Base-by-base conservation (phyloP, 176 grass and related monocot genomes). In the Triticum urartu region DNA sequence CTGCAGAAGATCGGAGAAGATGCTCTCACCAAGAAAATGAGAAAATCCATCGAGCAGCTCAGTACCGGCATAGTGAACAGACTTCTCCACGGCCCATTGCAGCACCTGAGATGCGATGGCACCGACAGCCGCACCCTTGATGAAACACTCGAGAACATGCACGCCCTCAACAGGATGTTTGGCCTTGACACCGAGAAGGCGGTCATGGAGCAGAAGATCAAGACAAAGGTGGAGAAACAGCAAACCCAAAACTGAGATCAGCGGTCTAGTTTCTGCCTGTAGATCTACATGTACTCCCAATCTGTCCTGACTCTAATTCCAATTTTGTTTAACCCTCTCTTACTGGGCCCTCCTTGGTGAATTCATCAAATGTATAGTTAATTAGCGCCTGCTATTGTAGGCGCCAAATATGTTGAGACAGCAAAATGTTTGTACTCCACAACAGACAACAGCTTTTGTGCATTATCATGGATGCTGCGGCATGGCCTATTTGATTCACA, bases 151-250 rank as follows among this genome's bases (percentile, higher is more conserved):
- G 94, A 92, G 77, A 94, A 97, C 83, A 97, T 94, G 92, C 90
- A 94, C 3, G 92, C 94, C 5, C 84, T 97, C 38, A 97, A 97
- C 77, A 81, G 94, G 58, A 97, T 97, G 92, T 97, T 97, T 85
- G 89, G 88, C 83, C 90, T 94, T 1, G 86, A 97, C 66, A 94
- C 92, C 0, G 92, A 97, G 88, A 94, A 92, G 77, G 90, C 86
- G 0, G 89, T 97, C 48, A 82, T 97, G 13, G 92, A 97, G 84
- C 88, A 92, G 80, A 97, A 97, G 86, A 92, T 97, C 83, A 97
- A 94, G 72, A 90, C 94, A 12, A 97, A 97, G 92, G 94, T 94
- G 80, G 94, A 97, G 86, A 97, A 97, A 80, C 72, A 97, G 81
- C 88, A 97, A 80, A 73, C 80, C 78, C 92, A 97, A 78, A 92